Conservation (phyloP, 352 stramenopile genomes). For the Phytophthora capsici region DNA sequence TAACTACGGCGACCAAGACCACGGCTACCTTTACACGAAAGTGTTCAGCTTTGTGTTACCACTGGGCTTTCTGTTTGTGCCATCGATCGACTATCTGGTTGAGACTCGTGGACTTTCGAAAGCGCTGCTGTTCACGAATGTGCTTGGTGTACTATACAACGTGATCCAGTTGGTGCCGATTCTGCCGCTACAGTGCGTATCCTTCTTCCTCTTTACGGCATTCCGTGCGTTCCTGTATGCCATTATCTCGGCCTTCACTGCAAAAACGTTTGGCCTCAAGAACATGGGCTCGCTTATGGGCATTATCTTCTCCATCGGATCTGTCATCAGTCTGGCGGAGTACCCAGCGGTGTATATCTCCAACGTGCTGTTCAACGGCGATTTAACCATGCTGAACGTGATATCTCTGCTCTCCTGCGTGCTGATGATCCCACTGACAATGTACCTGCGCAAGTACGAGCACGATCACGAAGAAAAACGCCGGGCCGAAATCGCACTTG, state of each 20-base stretch:
- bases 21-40: slow-evolving; percentile 82
- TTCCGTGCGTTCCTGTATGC: slow-evolving; percentile 90
- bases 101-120: slow-evolving; percentile 69
- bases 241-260: slow-evolving; percentile 86
- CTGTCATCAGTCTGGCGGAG: slow-evolving; percentile 75
- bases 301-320: slow-evolving; percentile 83
- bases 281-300: slow-evolving; percentile 86
- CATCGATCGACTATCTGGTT: slow-evolving; percentile 85
- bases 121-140: slow-evolving; percentile 79
- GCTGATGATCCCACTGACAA: slow-evolving; percentile 65
- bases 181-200: slow-evolving; percentile 67
- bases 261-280: slow-evolving; percentile 87
- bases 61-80: slow-evolving; percentile 86
- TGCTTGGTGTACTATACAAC: slow-evolving; percentile 78
- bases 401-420: slow-evolving; percentile 60
- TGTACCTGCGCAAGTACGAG: slow-evolving; percentile 65
- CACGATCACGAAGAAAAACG: slow-evolving; percentile 47
- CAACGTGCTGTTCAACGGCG: slow-evolving; percentile 63
- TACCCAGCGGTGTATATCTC: slow-evolving; percentile 80
- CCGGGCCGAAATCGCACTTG: slow-evolving; percentile 39
- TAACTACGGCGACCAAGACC: slow-evolving; percentile 78
- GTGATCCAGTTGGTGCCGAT: slow-evolving; percentile 69
- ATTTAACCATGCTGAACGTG: slow-evolving; percentile 62
- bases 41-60: slow-evolving; percentile 87
- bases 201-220: slow-evolving; percentile 83